Base-by-base conservation (phyloP, 306 rosid genomes). In the Lathyrus oleraceus region DNA sequence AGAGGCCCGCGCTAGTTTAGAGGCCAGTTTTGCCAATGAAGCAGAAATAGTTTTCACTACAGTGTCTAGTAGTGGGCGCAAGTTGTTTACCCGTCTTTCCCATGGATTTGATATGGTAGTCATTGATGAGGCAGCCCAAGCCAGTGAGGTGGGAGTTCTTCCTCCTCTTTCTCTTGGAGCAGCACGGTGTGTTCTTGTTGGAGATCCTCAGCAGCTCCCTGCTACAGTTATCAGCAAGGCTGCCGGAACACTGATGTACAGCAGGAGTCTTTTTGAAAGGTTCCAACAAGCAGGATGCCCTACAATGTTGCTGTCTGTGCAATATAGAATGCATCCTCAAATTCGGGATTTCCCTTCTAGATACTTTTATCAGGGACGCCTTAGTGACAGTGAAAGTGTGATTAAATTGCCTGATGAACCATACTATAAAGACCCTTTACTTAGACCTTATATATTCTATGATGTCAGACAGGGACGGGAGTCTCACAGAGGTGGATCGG, bases 61-160 rank as follows among this genome's bases (percentile, higher is more conserved):
- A 11, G 99, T 94, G 54, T 94, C 99, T 25, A 94, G 99, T 68
- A 94, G 99, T 81, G 99, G 97, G 10, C 97, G 99, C 25, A 94
- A 91, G 80, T 81, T 94, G 89, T 94, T 94, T 77, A 88, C 99
- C 62, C 96, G 97, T 38, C 97, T 94, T 67, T 85, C 95, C 75
- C 97, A 91, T 84, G 99, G 98, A 64, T 94, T 94, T 88, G 97
- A 94, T 81, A 94, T 94, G 97, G 99, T 94, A 63, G 99, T 94
- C 59, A 90, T 94, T 78, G 99, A 91, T 69, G 97, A 94, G 80
- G 99, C 99, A 48, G 97, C 97, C 63, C 99, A 94, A 83, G 99
- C 99, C 60, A 91, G 99, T 79, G 99, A 94, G 82, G 97, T 87
- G 69, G 99, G 79, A 38, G 57, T 94, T 86, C 96, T 91, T 80